phyloP scores from a whole-genome alignment of 1,284 basidiomycete species.

The Boletus sp. region DNA sequence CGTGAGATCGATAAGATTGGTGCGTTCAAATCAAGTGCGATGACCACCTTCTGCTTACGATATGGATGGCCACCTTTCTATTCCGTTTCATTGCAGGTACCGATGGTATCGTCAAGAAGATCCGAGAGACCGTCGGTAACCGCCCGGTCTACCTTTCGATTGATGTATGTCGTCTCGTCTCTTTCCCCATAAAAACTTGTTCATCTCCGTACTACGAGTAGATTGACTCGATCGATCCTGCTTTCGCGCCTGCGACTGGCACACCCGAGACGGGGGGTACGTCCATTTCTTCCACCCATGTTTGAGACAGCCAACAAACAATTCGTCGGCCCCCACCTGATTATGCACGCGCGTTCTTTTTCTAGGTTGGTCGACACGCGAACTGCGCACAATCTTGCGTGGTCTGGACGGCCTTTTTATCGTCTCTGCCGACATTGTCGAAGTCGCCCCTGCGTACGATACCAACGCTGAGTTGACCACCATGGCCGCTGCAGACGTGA shows the following conservation, averaged over 20 bases:
- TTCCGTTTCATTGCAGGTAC: slow-evolving; percentile 45
- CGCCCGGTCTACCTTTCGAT: slow-evolving; percentile 74
- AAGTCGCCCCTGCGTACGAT: slow-evolving; percentile 82
- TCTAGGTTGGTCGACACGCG: slow-evolving; percentile 75
- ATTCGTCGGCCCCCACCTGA: too few relatives aligned
- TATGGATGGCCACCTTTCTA: background rate
- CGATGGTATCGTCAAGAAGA: slow-evolving; percentile 70
- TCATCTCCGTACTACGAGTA: slow-evolving; percentile 28
- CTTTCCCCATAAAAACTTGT: background rate
- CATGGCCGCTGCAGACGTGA: slow-evolving; percentile 79
- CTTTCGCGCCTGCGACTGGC: slow-evolving; percentile 80
- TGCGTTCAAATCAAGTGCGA: slow-evolving; percentile 28
- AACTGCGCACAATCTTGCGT: slow-evolving; percentile 72
- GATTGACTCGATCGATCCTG: slow-evolving; percentile 78
- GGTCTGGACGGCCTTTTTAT: slow-evolving; percentile 74
- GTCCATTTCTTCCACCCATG: slow-evolving; percentile 24
- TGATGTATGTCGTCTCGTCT: slow-evolving; percentile 49
- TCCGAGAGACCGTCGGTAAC: slow-evolving; percentile 68
- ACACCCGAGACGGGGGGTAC: slow-evolving; percentile 61
- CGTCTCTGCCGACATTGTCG: slow-evolving; percentile 80
- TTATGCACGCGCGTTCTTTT: background rate
- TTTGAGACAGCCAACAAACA: background rate
- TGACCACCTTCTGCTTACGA: background rate
- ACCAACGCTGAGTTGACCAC: slow-evolving; percentile 79
- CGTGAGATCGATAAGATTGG: slow-evolving; percentile 78